Percentiles rank a stretch among this genome's conserved stretches.
Conservation (phyloP, 1,284 basidiomycete genomes). For the Cryptococcus sp. region DNA sequence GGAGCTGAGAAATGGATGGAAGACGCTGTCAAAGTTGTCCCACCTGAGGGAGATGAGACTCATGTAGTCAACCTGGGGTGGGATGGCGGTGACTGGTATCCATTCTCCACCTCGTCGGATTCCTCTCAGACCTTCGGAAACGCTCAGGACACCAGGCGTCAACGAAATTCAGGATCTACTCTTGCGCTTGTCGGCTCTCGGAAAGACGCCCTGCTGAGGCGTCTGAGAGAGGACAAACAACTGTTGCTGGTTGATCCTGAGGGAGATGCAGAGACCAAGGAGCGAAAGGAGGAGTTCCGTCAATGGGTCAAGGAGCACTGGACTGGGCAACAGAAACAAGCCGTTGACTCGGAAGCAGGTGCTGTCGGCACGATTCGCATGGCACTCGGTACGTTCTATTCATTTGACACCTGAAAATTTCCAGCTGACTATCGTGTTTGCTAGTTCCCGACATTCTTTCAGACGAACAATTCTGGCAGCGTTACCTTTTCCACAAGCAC, state of each 20-base stretch:
- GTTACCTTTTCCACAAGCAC: constrained; percentile 85
- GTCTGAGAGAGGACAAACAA: constrained; percentile 69
- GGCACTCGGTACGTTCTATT: constrained; percentile 56
- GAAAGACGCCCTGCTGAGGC: constrained; percentile 70
- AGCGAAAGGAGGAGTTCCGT: constrained; percentile 59
- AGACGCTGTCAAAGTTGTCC: constrained; percentile 79
- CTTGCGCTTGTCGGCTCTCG: constrained; percentile 50
- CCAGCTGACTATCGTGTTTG: not conserved
- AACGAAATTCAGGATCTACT: not conserved
- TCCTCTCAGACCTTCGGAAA: not conserved
- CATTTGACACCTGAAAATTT: not conserved
- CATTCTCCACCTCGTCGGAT: constrained; percentile 47
- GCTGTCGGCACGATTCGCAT: constrained; percentile 61
- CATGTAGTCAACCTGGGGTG: constrained; percentile 57
- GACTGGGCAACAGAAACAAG: constrained; percentile 49
- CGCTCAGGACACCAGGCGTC: no score
- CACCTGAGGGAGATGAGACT: constrained; percentile 60
- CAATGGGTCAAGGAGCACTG: constrained; percentile 62
- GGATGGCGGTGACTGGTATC: constrained; percentile 82
- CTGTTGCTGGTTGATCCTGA: constrained; percentile 74
- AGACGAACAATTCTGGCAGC: constrained; percentile 75
- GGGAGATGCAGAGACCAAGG: constrained; percentile 54
- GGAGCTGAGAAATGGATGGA: constrained; percentile 63
- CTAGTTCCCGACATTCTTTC: constrained; percentile 69
- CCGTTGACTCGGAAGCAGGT: constrained; percentile 40